These are phyloP conservation scores for Sporodiniella umbellata DNA, from an alignment of 371 early-diverging fungal species.

Conservation along the genomic window DNA sequence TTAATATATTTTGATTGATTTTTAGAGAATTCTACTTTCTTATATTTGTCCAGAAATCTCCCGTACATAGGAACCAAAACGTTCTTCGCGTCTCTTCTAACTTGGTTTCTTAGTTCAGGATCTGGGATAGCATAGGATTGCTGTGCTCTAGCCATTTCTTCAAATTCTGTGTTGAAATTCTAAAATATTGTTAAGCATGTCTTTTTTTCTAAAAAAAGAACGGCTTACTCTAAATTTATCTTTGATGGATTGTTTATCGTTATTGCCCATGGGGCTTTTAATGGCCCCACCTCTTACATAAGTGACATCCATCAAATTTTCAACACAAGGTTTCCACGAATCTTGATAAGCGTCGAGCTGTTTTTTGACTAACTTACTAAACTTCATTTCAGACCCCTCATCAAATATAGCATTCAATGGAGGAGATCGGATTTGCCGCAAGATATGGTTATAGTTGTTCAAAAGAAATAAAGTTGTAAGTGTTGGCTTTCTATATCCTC, in stretches of 20 bases:
- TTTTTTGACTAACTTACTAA: constrained; percentile 61
- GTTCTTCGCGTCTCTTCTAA: constrained; percentile 71
- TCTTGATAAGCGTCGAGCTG: constrained; percentile 64
- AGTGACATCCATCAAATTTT: constrained; percentile 71
- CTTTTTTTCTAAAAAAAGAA: no score
- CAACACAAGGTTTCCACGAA: constrained; percentile 73
- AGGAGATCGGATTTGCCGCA: constrained; percentile 63
- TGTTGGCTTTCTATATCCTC: constrained; percentile 75
- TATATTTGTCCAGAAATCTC: constrained; percentile 70
- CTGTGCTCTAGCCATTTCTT: constrained; percentile 70
- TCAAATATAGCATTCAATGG: constrained; percentile 55
- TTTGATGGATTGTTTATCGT: constrained; percentile 70
- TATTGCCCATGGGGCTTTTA: constrained; percentile 60
- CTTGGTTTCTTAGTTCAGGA: constrained; percentile 65
- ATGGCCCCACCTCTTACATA: constrained; percentile 66
- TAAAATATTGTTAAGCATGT: neutral
- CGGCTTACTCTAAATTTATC: constrained; percentile 70
- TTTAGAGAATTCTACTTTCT: constrained; percentile 69
- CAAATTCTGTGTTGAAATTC: constrained; percentile 83
- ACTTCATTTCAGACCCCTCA: constrained; percentile 49
- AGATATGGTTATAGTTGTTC: constrained; percentile 79
- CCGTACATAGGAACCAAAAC: constrained; percentile 79
- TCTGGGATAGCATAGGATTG: constrained; percentile 83
- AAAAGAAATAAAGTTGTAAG: constrained; percentile 71
- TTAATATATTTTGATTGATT: constrained; percentile 81